Evolutionary conservation across 495 filamentous ascomycete genomes (phyloP), one percentile per base, ranked within the genome.

Genomic region (Cudoniella acicularis): DNA sequence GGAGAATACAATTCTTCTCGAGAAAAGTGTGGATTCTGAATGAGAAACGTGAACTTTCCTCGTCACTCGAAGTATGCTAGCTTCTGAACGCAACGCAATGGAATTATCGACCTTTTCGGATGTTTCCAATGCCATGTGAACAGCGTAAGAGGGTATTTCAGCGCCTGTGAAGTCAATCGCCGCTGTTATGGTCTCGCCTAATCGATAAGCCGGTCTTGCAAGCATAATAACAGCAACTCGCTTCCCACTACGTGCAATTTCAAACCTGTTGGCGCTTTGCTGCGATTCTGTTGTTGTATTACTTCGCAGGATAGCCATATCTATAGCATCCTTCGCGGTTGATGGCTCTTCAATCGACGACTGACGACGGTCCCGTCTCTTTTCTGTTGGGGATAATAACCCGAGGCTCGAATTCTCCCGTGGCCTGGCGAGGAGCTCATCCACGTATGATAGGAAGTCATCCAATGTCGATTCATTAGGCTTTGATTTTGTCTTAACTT

Each of bases 151-250:
- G 4, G 88, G 85, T 41, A 93, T 80, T 42, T 88, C 79, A 1
- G 87, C 84, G 25, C 80, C 74, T 8, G 81, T 76, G 65, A 98
- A 95, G 68, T 98, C 91, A 42, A 98, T 79, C 3, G 85, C 87
- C 30, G 87, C 85, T 23, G 84, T 87, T 22, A 98, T 82, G 0
- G 86, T 85, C 69, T 98, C 94, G 26, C 94, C 94, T 10, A 98
- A 80, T 43, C 92, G 83, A 74, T 96, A 96, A 0, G 93, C 86
- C 0, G 95, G 89, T n/a, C 95, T 85, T 20, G 91, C 87, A 24
- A 98, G 82, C 63, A 89, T 91, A 47, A 98, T 81, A 2, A 91
- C 88, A 8, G 89, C 94, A 26, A 98, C 91, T 22, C 87, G 87
- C 50, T 82, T 78, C 26, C 92, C 90, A 67, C 90, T 89, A 8